Conservation (phyloP, 2,329 filamentous ascomycete species). For the Metarhizium sp. region DNA sequence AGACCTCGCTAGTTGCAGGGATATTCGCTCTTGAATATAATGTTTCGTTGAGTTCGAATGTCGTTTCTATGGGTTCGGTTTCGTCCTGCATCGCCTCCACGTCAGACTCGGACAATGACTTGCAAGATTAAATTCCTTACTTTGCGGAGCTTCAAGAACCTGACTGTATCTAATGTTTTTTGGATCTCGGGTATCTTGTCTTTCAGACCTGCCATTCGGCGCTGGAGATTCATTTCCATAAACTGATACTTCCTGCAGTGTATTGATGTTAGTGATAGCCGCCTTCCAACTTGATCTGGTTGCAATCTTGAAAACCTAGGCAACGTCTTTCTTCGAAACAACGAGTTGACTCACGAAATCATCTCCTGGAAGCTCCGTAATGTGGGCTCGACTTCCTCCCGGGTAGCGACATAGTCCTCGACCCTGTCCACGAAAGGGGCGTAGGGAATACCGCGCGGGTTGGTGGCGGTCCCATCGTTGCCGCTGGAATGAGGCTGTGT, state of each 20-base stretch:
- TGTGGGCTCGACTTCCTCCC: conserved; percentile 70
- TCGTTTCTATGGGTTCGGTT: conserved; percentile 72
- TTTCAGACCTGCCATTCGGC: conserved; percentile 68
- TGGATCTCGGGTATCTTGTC: conserved; percentile 97
- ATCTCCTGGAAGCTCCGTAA: conserved; percentile 84
- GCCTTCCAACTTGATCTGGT: not conserved
- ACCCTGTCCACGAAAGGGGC: conserved; percentile 83
- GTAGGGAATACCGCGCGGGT: conserved; percentile 73
- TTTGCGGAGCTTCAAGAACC: conserved; percentile 70
- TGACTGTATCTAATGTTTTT: conserved; percentile 88
- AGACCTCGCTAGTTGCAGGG: conserved; percentile 79
- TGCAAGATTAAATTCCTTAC: conserved; percentile 28
- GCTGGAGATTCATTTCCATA: conserved; percentile 92
- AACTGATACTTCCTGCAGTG: conserved; percentile 87
- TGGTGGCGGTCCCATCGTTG: conserved; percentile 50
- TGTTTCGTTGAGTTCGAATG: conserved; percentile 94
- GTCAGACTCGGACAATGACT: not conserved
- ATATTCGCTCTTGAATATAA: conserved; percentile 83
- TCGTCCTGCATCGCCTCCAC: conserved; percentile 27
- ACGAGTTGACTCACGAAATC: conserved; percentile 62
- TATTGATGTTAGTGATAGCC: conserved; percentile 4
- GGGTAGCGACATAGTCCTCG: conserved; percentile 74
- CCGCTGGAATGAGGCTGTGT: conserved; percentile 10
- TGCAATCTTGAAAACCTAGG: not conserved
- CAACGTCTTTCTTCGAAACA: not conserved